These are phyloP conservation scores for Athelia sp. DNA, from an alignment of 1,284 basidiomycete genomes.

Conservation along the genomic window DNA sequence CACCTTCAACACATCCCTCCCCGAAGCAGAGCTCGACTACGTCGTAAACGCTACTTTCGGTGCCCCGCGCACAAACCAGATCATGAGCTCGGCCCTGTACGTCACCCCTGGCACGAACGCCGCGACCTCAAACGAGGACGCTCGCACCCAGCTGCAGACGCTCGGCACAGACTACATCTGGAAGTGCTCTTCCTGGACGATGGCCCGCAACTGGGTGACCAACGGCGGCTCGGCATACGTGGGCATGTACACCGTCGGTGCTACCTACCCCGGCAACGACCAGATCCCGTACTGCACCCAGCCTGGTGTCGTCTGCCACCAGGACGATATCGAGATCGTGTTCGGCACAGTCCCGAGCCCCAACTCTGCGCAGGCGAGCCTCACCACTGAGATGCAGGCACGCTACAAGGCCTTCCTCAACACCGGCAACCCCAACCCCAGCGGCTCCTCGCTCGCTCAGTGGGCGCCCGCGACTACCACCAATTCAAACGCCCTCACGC, in stretches of 20 bases:
- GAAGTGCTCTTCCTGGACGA: conserved; percentile 68
- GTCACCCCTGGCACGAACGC: conserved; percentile 28
- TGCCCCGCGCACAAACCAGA: conserved; percentile 34
- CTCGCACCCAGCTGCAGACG: conserved; percentile 48
- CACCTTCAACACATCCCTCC: conserved; percentile 32
- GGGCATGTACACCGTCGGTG: conserved; percentile 63
- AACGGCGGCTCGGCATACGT: conserved; percentile 66
- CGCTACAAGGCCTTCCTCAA: conserved; percentile 64
- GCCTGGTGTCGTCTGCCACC: conserved; percentile 58
- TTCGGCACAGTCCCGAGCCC: conserved; percentile 65
- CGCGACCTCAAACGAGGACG: conserved; percentile 29
- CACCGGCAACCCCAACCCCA: conserved; percentile 55
- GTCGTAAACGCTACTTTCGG: conserved; percentile 46
- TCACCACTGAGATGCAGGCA: conserved; percentile 61
- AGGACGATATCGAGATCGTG: conserved; percentile 74
- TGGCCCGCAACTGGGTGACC: conserved; percentile 59
- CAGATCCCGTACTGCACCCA: conserved; percentile 48
- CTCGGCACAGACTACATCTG: conserved; percentile 69
- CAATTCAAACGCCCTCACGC: conserved; percentile 45
- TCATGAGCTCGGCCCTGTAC: conserved; percentile 52
- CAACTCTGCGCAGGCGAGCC: conserved; percentile 46
- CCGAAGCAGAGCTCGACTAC: conserved; percentile 33
- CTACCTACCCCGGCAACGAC: conserved; percentile 64
- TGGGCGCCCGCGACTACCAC: conserved; percentile 50
- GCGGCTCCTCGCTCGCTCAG: conserved; percentile 23